Evolutionary conservation across 768 basidiomycete genomes (phyloP).

Genomic region (Tulasnella sp.): DNA sequence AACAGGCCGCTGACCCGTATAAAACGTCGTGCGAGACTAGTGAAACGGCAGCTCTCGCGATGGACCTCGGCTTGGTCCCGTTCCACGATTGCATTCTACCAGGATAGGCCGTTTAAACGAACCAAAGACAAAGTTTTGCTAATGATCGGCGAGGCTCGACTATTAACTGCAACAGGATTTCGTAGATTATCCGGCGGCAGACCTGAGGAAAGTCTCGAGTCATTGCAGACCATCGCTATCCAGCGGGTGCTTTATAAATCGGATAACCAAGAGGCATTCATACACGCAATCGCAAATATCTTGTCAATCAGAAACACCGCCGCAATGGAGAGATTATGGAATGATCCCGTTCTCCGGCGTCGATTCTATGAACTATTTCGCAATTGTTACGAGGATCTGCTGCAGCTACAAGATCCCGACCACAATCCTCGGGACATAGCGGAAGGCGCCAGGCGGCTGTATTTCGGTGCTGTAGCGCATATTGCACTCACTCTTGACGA

Average conservation of each 20-base stretch:
- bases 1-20: too few species aligned
- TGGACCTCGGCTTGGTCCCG: too few species aligned
- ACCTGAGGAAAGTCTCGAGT: neutral
- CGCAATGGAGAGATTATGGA: neutral
- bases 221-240: neutral
- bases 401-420: neutral
- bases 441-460: neutral
- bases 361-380: neutral
- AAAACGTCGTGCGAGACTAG: too few species aligned
- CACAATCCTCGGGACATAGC: too few species aligned
- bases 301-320: neutral
- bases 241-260: neutral
- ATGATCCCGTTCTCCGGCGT: neutral
- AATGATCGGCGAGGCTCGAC: too few species aligned
- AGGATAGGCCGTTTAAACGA: neutral
- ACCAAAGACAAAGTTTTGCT: neutral
- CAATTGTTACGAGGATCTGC: neutral
- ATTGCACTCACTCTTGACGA: neutral
- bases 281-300: neutral
- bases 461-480: neutral
- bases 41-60: too few species aligned
- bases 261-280: neutral
- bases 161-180: too few species aligned
- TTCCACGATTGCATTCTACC: too few species aligned
- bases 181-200: too few species aligned